Base-by-base conservation (phyloP, 2,329 filamentous ascomycete genomes). In the Scytalidium sp. region DNA sequence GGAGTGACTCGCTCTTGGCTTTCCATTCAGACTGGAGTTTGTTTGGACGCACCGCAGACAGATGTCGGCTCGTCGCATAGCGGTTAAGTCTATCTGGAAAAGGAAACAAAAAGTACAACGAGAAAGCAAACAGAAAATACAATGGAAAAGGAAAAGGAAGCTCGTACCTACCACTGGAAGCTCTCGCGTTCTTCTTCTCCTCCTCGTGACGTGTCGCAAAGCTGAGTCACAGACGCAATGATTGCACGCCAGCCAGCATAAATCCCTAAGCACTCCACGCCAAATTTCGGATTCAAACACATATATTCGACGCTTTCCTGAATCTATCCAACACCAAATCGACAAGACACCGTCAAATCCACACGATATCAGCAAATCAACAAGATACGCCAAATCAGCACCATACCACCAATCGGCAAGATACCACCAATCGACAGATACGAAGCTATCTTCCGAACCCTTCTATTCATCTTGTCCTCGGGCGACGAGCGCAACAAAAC, bases 401-500 rank as follows among this genome's bases (percentile, higher is more conserved):
- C n/a, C n/a, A n/a, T n/a, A n/a, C n/a, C n/a, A n/a, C n/a, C n/a
- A n/a, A n/a, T n/a, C n/a, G n/a, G n/a, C n/a, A n/a, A n/a, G n/a
- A n/a, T n/a, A n/a, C n/a, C n/a, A n/a, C n/a, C n/a, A n/a, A n/a
- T n/a, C n/a, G n/a, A n/a, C 45, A 27, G 45, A 46, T 46, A 29
- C 45, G 25, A 46, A 46, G 19, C 40, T 46, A 41, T 29, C 45
- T 10, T 47, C 22, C 39, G 42, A 43, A 25, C 22, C 19, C 40
- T 43, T 43, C 36, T 32, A 43, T 43, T 48, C 46, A 43, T 32
- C 40, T 43, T 36, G 23, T 43, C 39, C 46, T 36, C 39, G 22
- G 29, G 42, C 43, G 27, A 50, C 32, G 32, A 36, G 32, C 32
- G 17, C 32, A 36, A 27, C 29, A 50, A 45, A 7, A 47, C 39